A percentile compares a stretch with the other conserved stretches of the same genome.
Conservation (phyloP, 495 filamentous ascomycete genomes). For the Penicillium simplicissimum region DNA sequence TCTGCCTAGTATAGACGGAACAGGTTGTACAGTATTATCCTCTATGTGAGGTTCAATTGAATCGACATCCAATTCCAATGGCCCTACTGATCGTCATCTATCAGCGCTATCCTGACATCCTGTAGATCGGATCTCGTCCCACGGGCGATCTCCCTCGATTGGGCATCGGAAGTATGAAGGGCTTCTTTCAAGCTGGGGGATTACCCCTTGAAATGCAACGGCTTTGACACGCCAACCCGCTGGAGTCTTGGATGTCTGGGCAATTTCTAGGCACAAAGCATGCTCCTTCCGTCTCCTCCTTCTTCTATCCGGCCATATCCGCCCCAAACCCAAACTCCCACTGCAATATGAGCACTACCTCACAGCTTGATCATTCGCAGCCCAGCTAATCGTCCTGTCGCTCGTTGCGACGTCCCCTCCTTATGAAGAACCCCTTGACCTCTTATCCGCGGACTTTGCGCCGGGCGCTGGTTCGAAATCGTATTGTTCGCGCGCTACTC, state of each 20-base stretch:
- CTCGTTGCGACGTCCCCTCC: conserved; percentile 19
- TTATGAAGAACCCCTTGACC: conserved; percentile 21
- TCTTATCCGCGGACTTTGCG: conserved; percentile 17
- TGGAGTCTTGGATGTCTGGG: not conserved
- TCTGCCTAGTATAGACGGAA: not conserved
- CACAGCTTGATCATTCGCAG: not conserved
- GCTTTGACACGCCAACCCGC: not conserved
- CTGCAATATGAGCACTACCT: not conserved
- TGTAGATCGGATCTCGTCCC: conserved; percentile 6
- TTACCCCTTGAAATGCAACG: conserved; percentile 14
- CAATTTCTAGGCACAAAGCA: not conserved
- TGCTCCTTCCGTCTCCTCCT: not conserved
- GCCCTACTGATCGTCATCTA: not conserved
- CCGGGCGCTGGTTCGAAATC: conserved; percentile 16
- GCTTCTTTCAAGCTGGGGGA: conserved; percentile 3
- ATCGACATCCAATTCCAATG: not conserved
- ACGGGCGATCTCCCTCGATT: conserved; percentile 12
- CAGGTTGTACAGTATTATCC: not conserved
- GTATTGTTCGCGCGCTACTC: conserved; percentile 26
- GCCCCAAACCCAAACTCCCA: not conserved
- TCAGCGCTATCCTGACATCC: not conserved
- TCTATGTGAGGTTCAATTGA: not conserved
- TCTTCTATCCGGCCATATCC: conserved; percentile 3
- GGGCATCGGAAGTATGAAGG: conserved; percentile 21
- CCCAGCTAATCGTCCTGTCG: not conserved